Base-by-base conservation (phyloP, 1,284 basidiomycete genomes). In the Malassezia sympodialis region DNA sequence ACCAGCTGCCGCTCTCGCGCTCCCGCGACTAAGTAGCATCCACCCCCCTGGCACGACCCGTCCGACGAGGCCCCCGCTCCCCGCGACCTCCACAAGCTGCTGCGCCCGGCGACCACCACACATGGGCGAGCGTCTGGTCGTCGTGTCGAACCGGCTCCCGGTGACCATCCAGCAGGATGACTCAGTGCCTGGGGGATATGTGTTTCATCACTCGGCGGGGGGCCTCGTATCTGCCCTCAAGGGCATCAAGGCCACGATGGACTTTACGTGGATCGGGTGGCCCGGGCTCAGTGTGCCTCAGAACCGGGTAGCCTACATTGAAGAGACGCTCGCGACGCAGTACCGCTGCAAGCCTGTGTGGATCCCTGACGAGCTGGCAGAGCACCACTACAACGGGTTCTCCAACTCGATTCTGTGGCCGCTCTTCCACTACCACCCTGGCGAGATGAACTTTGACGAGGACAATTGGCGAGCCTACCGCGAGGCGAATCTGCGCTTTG, bases 401-500 rank as follows among this genome's bases (percentile, higher is more conserved):
- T 91, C 90, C 64, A 99, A 99, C 79, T 94, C 90, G 47, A 98
- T 99, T 77, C 83, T 99, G 35, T 99, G 93, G 93, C 93, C 93
- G 0, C 80, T 99, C 44, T 96, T 98, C 81, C 93, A 99, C 76
- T 99, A 96, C 77, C 91, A 96, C 76, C 64, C 66, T 0, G 70
- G 72, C 8, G 69, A 72, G 64, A 98, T 98, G 90, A 94, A 90
- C 78, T 98, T 98, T 75, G 93, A 96, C 77, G 90, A 96, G 78
- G 87, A 87, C 70, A 88, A 96, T 76, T 99, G 93, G 93, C 82
- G 86, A 46, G 93, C 90, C 1, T 99, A 98, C 77, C 84, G 93
- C 31, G 90, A 96, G 76, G 94, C 94, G 43, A 99, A 98, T 76
- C 80, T 90, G 78, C 82, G 83, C 59, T 99, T 99, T 72, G 93